Percentiles rank a stretch among this genome's conserved stretches.
phyloP scores from a whole-genome alignment of 176 grass and related monocot species.

The Pontederia paniculata region DNA sequence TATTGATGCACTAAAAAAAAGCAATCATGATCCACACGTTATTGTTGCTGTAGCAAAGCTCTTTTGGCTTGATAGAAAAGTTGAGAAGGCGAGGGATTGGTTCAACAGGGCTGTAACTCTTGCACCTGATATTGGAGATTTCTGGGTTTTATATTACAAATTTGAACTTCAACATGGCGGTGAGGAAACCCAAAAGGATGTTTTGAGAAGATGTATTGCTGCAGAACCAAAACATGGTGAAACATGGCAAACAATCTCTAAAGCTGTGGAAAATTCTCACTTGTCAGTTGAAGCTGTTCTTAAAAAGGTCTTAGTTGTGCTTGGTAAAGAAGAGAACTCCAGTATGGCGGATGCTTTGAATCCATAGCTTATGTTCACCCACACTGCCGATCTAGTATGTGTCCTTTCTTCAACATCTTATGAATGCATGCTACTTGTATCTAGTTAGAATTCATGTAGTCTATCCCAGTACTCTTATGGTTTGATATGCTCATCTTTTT shows the following conservation, averaged over 20 bases:
- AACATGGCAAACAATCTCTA: constrained; percentile 73
- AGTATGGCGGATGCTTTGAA: constrained; percentile 11
- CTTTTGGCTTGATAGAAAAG: constrained; percentile 85
- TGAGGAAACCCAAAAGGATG: constrained; percentile 63
- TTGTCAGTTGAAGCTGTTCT: constrained; percentile 52
- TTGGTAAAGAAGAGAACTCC: constrained; percentile 66
- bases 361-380: constrained; percentile 6
- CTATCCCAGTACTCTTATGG: too few relatives aligned
- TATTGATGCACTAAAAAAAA: constrained; percentile 67
- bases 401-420: too few relatives aligned
- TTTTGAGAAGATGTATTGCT: constrained; percentile 56
- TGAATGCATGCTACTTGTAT: too few relatives aligned
- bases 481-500: too few relatives aligned
- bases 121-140: constrained; percentile 71
- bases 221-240: constrained; percentile 84
- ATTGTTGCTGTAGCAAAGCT: constrained; percentile 73
- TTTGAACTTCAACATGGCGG: constrained; percentile 83
- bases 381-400: too few relatives aligned
- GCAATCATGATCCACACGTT: constrained; percentile 72
- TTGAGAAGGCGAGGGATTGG: constrained; percentile 78
- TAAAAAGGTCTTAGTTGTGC: constrained; percentile 54
- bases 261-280: constrained; percentile 84
- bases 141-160: constrained; percentile 74
- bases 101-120: constrained; percentile 82
- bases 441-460: too few relatives aligned